A percentile compares a stretch with the other conserved stretches of the same genome.
Conservation (phyloP, 2,329 filamentous ascomycete species). For the Elsinoe arachidis region DNA sequence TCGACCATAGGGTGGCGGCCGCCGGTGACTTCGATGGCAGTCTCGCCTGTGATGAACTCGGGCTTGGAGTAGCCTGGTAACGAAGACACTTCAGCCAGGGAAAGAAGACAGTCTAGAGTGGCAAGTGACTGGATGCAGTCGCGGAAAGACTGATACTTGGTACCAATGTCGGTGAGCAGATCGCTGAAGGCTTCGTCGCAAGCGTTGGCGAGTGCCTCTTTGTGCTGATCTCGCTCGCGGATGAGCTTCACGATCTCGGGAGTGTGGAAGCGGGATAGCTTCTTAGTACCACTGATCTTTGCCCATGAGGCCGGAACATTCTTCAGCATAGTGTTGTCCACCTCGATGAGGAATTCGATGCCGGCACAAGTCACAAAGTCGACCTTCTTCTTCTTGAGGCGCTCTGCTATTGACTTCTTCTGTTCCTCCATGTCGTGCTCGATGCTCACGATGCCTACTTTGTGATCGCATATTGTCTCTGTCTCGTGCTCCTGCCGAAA, state of each 20-base stretch:
- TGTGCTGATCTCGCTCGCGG: slow-evolving; percentile 85
- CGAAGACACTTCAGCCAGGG: slow-evolving; percentile 71
- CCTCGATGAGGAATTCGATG: slow-evolving; percentile 91
- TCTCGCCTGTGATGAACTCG: slow-evolving; percentile 49
- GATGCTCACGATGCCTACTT: slow-evolving; percentile 85
- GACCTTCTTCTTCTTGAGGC: slow-evolving; percentile 62
- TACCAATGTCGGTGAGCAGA: slow-evolving; percentile 64
- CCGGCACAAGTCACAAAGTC: slow-evolving; percentile 77
- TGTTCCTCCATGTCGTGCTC: slow-evolving; percentile 82
- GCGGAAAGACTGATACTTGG: slow-evolving; percentile 81
- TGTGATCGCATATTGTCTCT: slow-evolving; percentile 79
- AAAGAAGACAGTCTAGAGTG: slow-evolving; percentile 81
- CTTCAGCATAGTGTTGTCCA: slow-evolving; percentile 73
- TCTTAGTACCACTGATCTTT: slow-evolving; percentile 93
- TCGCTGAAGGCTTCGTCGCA: slow-evolving; percentile 74
- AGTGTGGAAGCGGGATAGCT: slow-evolving; percentile 84
- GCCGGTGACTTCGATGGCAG: slow-evolving; percentile 59
- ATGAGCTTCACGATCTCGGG: slow-evolving; percentile 78
- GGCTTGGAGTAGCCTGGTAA: slow-evolving; percentile 86
- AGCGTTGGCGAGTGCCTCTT: slow-evolving; percentile 82
- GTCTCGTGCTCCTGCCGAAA: slow-evolving; percentile 83
- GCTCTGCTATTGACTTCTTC: slow-evolving; percentile 59
- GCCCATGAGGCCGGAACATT: slow-evolving; percentile 87
- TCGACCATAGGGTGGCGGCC: slow-evolving; percentile 96
- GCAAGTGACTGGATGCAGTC: slow-evolving; percentile 82